Conservation (phyloP, 202 grass and related monocot species). For the Elaeis oleifera region DNA sequence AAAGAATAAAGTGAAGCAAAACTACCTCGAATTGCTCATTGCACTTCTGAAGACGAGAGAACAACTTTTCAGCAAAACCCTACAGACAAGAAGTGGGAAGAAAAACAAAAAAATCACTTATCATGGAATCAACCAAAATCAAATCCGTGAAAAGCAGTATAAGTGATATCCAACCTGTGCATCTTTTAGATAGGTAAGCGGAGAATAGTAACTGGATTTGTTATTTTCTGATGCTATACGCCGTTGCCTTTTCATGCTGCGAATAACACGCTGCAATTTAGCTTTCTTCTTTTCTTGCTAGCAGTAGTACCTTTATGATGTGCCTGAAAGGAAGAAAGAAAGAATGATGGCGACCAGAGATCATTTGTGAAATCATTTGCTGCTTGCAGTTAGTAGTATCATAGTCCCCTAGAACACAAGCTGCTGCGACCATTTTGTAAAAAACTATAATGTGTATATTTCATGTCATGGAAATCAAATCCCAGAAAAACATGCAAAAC, state of each 20-base stretch:
- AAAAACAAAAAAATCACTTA: constrained; percentile 2
- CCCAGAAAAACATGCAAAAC: too few relatives aligned
- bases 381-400: too few relatives aligned
- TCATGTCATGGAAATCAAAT: too few relatives aligned
- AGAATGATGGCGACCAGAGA: background rate
- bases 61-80: constrained; percentile 92
- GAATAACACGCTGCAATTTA: constrained; percentile 75
- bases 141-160: background rate
- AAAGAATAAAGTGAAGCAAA: background rate
- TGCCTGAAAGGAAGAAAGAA: constrained; percentile 40
- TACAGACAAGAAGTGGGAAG: constrained; percentile 18
- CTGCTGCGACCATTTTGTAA: too few relatives aligned
- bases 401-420: too few relatives aligned
- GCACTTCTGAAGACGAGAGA: constrained; percentile 80
- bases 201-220: constrained; percentile 76
- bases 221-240: constrained; percentile 47
- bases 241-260: constrained; percentile 94
- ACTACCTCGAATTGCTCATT: constrained; percentile 91
- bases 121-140: constrained; percentile 3
- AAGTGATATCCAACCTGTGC: constrained; percentile 46
- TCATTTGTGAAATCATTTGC: too few relatives aligned
- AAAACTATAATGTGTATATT: too few relatives aligned
- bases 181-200: constrained; percentile 80
- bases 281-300: constrained; percentile 99
- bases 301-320: constrained; percentile 71